phyloP scores from a whole-genome alignment of 179 eudicot genomes.

The Vitellaria paradoxa region DNA sequence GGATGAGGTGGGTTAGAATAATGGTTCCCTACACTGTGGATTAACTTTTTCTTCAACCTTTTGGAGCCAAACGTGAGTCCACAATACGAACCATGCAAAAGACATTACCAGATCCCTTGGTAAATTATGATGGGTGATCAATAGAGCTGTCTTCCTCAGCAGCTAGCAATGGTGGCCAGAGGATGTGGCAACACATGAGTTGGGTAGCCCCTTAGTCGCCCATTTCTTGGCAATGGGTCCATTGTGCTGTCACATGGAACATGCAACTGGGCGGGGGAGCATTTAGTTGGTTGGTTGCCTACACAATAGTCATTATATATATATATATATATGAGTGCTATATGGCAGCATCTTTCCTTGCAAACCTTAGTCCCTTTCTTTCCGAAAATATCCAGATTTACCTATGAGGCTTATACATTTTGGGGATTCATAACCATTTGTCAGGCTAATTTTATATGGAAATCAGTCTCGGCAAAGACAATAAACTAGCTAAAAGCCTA shows the following conservation, averaged over 20 bases:
- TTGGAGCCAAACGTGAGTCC: not conserved
- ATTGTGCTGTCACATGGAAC: not conserved
- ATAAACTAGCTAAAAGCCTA: no score
- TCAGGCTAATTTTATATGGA: no score
- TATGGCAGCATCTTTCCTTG: no score
- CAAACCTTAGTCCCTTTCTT: no score
- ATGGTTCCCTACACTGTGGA: no score
- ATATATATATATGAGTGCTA: no score
- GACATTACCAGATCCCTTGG: not conserved
- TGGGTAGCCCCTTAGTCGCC: not conserved
- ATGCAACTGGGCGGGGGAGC: not conserved
- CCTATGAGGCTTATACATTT: no score
- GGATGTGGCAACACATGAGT: not conserved
- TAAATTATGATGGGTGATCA: not conserved
- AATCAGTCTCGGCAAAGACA: no score
- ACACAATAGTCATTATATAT: not conserved
- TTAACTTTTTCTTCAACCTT: not conserved
- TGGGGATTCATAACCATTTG: no score
- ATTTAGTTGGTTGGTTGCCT: not conserved
- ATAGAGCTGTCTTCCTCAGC: constrained; percentile 2
- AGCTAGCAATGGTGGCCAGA: not conserved
- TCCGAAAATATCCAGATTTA: no score
- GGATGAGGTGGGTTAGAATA: no score
- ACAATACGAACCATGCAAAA: no score
- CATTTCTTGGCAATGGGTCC: not conserved